Conservation (phyloP, 768 basidiomycete species). For the Agaricus sinodeliciosus region DNA sequence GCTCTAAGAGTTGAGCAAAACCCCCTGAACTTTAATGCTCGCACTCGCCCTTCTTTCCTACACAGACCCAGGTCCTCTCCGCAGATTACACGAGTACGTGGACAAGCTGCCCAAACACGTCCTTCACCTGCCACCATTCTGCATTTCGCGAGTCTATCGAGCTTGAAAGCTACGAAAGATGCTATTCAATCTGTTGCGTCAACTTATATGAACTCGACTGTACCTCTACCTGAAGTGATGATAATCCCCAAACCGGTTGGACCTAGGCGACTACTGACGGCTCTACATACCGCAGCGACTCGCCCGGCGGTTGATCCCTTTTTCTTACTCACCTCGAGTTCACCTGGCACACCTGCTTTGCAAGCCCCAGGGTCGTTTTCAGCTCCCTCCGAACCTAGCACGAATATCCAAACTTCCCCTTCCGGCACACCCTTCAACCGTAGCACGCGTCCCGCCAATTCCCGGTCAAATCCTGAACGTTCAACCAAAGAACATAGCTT, state of each 20-base stretch:
- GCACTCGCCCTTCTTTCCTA: constrained; percentile 56
- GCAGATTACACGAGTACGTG: constrained; percentile 58
- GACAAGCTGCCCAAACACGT: constrained; percentile 21
- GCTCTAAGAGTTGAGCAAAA: constrained; percentile 53
- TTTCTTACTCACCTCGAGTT: constrained; percentile 92
- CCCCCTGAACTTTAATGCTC: constrained; percentile 26
- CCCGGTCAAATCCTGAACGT: constrained; percentile 58
- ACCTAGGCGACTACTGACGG: constrained; percentile 87
- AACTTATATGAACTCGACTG: constrained; percentile 35
- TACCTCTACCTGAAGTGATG: constrained; percentile 79
- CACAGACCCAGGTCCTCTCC: constrained; percentile 79
- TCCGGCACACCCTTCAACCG: constrained; percentile 12
- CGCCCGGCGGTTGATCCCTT: constrained; percentile 86
- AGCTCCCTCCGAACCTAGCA: constrained; percentile 12
- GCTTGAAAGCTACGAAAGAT: constrained; percentile 87
- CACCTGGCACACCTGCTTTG: constrained; percentile 72
- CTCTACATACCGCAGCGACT: constrained; percentile 83
- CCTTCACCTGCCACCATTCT: constrained; percentile 49
- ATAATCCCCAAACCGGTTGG: constrained; percentile 97
- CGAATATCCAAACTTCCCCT: not conserved
- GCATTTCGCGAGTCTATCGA: constrained; percentile 86
- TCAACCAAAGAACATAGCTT: constrained; percentile 39
- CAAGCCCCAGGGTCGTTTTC: constrained; percentile 37
- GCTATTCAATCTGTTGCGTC: constrained; percentile 63
- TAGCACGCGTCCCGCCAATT: constrained; percentile 40